Conservation (phyloP, 2,329 filamentous ascomycete species). For the Ophiocordyceps camponoti-leonardi region DNA sequence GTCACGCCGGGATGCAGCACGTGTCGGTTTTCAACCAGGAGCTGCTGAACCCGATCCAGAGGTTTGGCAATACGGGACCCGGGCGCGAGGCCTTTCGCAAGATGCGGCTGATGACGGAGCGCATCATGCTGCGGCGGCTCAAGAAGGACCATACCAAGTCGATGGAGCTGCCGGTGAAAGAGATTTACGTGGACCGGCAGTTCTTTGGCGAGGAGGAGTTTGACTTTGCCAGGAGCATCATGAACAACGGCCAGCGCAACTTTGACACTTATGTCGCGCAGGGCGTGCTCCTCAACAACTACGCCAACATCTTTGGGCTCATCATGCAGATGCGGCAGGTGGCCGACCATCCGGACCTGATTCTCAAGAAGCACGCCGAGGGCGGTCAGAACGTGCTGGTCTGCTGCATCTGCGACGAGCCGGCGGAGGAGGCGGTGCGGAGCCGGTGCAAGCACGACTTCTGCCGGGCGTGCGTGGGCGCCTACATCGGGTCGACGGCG, state of each 20-base stretch:
- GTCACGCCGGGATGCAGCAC: constrained; percentile 24
- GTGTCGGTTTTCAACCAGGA: constrained; percentile 75
- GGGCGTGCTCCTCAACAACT: constrained; percentile 90
- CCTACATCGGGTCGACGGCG: constrained; percentile 57
- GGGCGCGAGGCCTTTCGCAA: constrained; percentile 62
- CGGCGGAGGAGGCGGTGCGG: constrained; percentile 83
- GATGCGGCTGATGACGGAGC: constrained; percentile 72
- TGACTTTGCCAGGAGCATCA: constrained; percentile 89
- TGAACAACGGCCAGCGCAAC: constrained; percentile 73
- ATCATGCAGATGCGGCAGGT: constrained; percentile 99
- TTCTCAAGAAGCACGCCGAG: constrained; percentile 72
- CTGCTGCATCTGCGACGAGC: constrained; percentile 91
- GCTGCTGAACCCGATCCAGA: constrained; percentile 67
- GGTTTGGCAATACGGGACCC: constrained; percentile 39
- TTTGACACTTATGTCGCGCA: constrained; percentile 94
- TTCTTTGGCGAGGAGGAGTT: constrained; percentile 95
- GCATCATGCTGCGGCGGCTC: constrained; percentile 88
- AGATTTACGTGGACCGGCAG: constrained; percentile 79
- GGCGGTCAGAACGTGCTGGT: constrained; percentile 81
- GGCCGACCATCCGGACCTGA: constrained; percentile 86
- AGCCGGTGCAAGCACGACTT: constrained; percentile 81
- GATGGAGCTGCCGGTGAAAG: constrained; percentile 93
- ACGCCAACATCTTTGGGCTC: constrained; percentile 95
- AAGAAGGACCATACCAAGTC: constrained; percentile 87
- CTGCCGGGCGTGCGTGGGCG: constrained; percentile 23